Evolutionary conservation across 805 yeast genomes (phyloP).

Genomic region (Ascoidea rubescens): DNA sequence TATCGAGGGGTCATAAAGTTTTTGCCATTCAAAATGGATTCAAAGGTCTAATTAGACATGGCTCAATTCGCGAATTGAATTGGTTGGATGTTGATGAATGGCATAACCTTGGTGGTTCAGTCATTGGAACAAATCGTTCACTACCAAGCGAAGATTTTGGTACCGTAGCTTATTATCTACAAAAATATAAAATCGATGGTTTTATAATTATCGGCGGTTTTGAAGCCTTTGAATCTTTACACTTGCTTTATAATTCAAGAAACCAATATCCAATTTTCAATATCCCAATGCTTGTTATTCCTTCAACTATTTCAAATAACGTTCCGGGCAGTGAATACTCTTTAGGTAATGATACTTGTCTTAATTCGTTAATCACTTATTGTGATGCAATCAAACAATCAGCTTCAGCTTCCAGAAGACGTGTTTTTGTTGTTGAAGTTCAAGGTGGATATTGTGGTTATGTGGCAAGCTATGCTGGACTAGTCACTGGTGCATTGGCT

Average conservation of each 20-base stretch:
- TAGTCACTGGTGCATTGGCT: constrained; percentile 61
- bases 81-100: constrained; percentile 67
- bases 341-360: constrained; percentile 62
- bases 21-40: constrained; percentile 67
- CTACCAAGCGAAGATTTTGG: constrained; percentile 61
- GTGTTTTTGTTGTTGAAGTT: constrained; percentile 70
- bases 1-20: constrained; percentile 62
- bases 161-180: constrained; percentile 56
- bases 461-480: constrained; percentile 54
- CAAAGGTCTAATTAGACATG: constrained; percentile 53
- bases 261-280: constrained; percentile 52
- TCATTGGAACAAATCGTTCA: constrained; percentile 66
- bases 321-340: constrained; percentile 78
- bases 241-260: constrained; percentile 50
- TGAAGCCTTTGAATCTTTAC: constrained; percentile 62
- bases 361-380: constrained; percentile 54
- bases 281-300: constrained; percentile 66
- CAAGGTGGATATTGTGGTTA: constrained; percentile 82
- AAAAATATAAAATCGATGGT: constrained; percentile 56
- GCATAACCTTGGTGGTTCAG: constrained; percentile 68
- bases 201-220: constrained; percentile 69
- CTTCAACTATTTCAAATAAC: constrained; percentile 69
- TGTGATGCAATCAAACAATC: constrained; percentile 72
- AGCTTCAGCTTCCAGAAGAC: constrained; percentile 64
- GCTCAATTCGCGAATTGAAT: constrained; percentile 38